These are phyloP conservation scores for Podila verticillata DNA, from an alignment of 192 early-diverging fungal genomes.

Conservation along the genomic window DNA sequence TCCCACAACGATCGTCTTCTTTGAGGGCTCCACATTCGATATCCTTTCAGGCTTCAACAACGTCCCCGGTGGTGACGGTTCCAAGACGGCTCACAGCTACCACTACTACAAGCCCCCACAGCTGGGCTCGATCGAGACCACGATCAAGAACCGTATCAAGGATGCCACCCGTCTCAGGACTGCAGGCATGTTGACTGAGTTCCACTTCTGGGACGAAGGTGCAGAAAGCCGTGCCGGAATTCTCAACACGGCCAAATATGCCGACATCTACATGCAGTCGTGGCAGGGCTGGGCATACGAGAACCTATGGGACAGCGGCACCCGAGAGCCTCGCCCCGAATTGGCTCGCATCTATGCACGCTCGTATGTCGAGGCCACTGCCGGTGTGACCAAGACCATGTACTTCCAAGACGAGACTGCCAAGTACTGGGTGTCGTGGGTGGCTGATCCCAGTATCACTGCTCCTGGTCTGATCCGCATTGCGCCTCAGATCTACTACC, in stretches of 20 bases:
- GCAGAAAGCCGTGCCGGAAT: slow-evolving; percentile 42
- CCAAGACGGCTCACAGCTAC: slow-evolving; percentile 58
- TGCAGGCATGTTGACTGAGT: slow-evolving; percentile 63
- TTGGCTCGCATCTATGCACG: slow-evolving; percentile 45
- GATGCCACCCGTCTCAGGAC: slow-evolving; percentile 58
- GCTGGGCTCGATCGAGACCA: slow-evolving; percentile 41
- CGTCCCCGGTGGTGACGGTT: slow-evolving; percentile 62
- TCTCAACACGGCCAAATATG: slow-evolving; percentile 47
- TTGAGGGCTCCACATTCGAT: slow-evolving; percentile 66
- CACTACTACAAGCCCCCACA: slow-evolving; percentile 66
- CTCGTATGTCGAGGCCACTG: slow-evolving; percentile 52
- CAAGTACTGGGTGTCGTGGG: slow-evolving; percentile 52
- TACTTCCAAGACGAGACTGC: slow-evolving; percentile 44
- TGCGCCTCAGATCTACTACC: slow-evolving; percentile 35
- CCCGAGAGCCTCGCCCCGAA: slow-evolving; percentile 21
- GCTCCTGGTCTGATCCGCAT: slow-evolving; percentile 52
- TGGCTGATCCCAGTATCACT: slow-evolving; percentile 24
- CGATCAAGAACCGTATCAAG: slow-evolving; percentile 49
- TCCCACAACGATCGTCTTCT: slow-evolving; percentile 61
- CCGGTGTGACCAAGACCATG: slow-evolving; percentile 45
- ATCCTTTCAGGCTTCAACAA: slow-evolving; percentile 53
- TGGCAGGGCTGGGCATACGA: slow-evolving; percentile 71
- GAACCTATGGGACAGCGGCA: slow-evolving; percentile 41
- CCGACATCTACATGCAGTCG: slow-evolving; percentile 57
- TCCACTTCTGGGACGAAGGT: slow-evolving; percentile 57